Evolutionary conservation across 495 filamentous ascomycete species (phyloP).

Genomic region (Cladorrhinum samala): DNA sequence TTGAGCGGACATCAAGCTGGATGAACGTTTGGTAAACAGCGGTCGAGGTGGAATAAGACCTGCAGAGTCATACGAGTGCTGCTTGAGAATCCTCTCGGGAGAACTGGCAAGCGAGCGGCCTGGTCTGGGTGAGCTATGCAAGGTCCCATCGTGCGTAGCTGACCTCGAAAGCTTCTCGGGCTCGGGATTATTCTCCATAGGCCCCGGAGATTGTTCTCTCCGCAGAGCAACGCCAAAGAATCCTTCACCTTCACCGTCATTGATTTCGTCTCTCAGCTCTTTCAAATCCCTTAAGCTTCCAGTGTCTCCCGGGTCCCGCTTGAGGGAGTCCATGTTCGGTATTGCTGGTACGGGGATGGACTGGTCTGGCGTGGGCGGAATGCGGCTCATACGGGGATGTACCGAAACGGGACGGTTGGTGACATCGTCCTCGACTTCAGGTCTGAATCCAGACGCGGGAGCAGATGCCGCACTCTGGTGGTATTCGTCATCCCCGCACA

Average conservation of each 20-base stretch:
- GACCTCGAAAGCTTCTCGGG: constrained; percentile 11
- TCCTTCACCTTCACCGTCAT: constrained; percentile 24
- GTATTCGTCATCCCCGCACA: constrained; percentile 29
- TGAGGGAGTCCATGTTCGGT: constrained; percentile 27
- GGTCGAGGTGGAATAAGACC: constrained; percentile 38
- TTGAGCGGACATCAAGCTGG: constrained; percentile 42
- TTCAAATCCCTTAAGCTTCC: not conserved
- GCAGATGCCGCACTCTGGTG: constrained; percentile 35
- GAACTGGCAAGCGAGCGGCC: constrained; percentile 23
- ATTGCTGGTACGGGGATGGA: constrained; percentile 35
- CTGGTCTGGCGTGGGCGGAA: constrained; percentile 50
- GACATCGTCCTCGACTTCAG: constrained; percentile 53
- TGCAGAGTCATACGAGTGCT: constrained; percentile 33
- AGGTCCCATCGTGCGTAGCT: constrained; percentile 16
- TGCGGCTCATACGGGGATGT: constrained; percentile 64
- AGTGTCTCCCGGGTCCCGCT: constrained; percentile 13
- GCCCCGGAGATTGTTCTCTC: constrained; percentile 38
- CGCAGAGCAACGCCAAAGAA: constrained; percentile 37
- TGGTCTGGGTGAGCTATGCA: constrained; percentile 17
- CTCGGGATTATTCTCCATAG: constrained; percentile 19
- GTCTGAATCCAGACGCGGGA: constrained; percentile 42
- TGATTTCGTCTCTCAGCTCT: constrained; percentile 15
- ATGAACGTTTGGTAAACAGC: constrained; percentile 42
- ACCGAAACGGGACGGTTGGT: constrained; percentile 58
- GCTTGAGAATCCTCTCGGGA: constrained; percentile 34